Conservation (phyloP, 345 rosid species). For the Citrus inodora region DNA sequence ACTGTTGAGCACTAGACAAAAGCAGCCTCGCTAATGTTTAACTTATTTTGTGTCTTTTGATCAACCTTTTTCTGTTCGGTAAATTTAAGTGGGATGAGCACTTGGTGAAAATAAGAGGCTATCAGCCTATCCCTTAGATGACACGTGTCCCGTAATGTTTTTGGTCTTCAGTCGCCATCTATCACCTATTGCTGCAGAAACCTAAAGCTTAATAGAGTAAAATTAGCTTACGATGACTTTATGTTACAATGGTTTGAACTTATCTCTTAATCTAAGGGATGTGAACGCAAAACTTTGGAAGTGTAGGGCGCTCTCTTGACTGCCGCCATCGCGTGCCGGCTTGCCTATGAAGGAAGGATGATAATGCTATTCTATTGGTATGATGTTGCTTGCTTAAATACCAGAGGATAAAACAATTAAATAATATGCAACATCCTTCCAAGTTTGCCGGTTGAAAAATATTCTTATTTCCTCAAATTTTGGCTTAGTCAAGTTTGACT, state of each 20-base stretch:
- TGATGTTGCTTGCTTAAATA: not conserved
- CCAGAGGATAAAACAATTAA: not conserved
- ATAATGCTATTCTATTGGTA: not conserved
- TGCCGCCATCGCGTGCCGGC: not conserved
- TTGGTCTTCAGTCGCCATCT: not conserved
- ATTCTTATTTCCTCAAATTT: not conserved
- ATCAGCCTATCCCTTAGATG: not conserved
- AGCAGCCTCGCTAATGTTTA: not conserved
- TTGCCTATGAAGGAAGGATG: not conserved
- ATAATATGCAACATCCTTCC: constrained; percentile 8
- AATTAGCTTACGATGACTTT: too few relatives aligned
- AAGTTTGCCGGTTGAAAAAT: not conserved
- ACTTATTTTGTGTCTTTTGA: not conserved
- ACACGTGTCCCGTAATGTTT: too few relatives aligned
- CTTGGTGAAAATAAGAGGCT: not conserved
- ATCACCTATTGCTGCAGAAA: not conserved
- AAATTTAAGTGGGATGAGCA: constrained; percentile 27
- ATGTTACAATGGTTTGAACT: too few relatives aligned
- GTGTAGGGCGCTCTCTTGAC: not conserved
- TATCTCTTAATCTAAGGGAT: too few relatives aligned
- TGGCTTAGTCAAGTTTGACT: not conserved
- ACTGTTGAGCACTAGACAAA: constrained; percentile 30
- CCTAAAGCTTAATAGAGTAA: not conserved
- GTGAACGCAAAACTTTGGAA: too few relatives aligned
- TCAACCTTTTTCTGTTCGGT: not conserved